Base-by-base conservation (phyloP, 345 rosid genomes). In the Eucalyptus tenuipes region DNA sequence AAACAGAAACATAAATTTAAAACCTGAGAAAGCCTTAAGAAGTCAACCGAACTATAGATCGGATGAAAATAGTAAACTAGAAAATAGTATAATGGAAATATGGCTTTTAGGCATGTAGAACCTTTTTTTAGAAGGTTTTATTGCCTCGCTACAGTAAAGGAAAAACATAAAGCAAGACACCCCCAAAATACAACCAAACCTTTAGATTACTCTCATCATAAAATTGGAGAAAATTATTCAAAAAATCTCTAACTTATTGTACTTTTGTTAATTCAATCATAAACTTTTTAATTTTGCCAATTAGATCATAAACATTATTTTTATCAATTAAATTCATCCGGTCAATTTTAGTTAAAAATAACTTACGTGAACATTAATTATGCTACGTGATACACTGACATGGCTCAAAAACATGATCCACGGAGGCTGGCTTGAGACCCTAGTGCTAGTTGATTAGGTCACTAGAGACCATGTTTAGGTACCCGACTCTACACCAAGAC, bases 391-490 rank as follows among this genome's bases (percentile, higher is more conserved):
- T 50, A n/a, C n/a, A 18, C 24, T 18, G 0, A 52, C 10, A 52
- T 52, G 24, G 4, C 57, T 52, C 9, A 52, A 8, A 52, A 52
- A 8, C 57, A 20, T 52, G 10, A 25, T 33, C 24, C 4, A 5
- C 0, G 1, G 4, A 8, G 24, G 24, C 42, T 37, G 1, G 13
- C 80, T 37, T 10, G 0, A 64, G 20, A n/a, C 37, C 20, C 6
- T 4, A 0, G 40, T n/a, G 33, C 33, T 13, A 7, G n/a, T 7
- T 64, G 18, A 27, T 61, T 29, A n/a, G n/a, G n/a, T n/a, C n/a
- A n/a, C n/a, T n/a, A n/a, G n/a, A n/a, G n/a, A n/a, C n/a, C 68
- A 10, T 27, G 68, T 27, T 27, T 0, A 13, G 6, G 15, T 27
- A 59, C 71, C 10, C 33, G 14, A 29, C 37, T 64, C 75, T n/a